These are phyloP conservation scores for Aspergillus japonicus DNA, from an alignment of 2,329 filamentous ascomycete genomes.

Conservation along the genomic window DNA sequence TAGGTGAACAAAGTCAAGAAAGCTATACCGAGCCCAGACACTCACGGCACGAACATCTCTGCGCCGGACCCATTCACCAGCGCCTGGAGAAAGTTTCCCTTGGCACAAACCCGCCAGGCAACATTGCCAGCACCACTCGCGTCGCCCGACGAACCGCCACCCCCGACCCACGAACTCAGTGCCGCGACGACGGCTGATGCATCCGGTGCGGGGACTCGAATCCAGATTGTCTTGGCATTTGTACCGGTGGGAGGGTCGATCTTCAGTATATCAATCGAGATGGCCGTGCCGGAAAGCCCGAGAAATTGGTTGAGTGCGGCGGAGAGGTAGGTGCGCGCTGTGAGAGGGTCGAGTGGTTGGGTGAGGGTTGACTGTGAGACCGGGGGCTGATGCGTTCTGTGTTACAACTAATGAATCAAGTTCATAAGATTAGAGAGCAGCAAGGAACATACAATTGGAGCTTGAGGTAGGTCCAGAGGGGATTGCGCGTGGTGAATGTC, in stretches of 20 bases:
- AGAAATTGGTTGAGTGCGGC: constrained; percentile 50
- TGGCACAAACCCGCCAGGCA: constrained; percentile 41
- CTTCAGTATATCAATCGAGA: constrained; percentile 49
- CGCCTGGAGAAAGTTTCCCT: constrained; percentile 38
- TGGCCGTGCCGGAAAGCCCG: constrained; percentile 47
- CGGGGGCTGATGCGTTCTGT: constrained; percentile 31
- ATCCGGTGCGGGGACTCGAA: constrained; percentile 48
- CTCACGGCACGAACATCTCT: constrained; percentile 34
- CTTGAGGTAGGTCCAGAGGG: constrained; percentile 46
- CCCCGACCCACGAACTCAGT: constrained; percentile 48
- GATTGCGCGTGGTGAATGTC: constrained; percentile 43
- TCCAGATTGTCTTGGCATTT: constrained; percentile 35
- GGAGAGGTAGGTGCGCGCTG: constrained; percentile 46
- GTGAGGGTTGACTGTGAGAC: constrained; percentile 15
- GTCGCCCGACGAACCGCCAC: constrained; percentile 12
- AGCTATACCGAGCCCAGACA: neutral
- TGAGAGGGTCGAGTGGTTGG: constrained; percentile 44
- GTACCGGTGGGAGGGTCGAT: constrained; percentile 16
- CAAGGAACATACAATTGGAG: constrained; percentile 38
- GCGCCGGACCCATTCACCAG: constrained; percentile 35
- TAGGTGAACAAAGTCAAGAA: neutral
- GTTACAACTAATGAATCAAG: neutral
- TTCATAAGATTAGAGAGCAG: neutral
- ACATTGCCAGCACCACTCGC: constrained; percentile 23
- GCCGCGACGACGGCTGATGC: constrained; percentile 44